Evolutionary conservation across 345 rosid genomes (phyloP).

Genomic region (Syzygium grande): DNA sequence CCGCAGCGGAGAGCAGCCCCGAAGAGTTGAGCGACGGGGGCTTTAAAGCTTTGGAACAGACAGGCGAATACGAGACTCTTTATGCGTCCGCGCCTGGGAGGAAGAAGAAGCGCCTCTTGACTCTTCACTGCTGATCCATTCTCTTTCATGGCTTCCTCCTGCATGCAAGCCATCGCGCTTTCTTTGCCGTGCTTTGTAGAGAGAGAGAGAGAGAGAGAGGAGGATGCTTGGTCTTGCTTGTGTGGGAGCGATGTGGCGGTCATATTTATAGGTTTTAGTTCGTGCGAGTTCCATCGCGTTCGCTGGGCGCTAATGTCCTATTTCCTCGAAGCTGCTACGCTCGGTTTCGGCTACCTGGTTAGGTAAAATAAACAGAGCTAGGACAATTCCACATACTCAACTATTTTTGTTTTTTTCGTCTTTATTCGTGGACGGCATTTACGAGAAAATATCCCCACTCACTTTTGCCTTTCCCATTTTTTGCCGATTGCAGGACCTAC

Average conservation of each 20-base stretch:
- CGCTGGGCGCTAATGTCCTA: background rate
- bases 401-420: too few species aligned
- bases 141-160: background rate
- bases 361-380: background rate
- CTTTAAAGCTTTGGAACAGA: background rate
- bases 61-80: background rate
- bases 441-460: too few species aligned
- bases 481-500: accelerated
- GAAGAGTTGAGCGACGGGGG: background rate
- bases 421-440: too few species aligned
- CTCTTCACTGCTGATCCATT: background rate
- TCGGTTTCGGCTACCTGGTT: background rate
- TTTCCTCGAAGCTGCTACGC: background rate
- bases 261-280: background rate
- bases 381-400: background rate
- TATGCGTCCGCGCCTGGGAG: background rate
- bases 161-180: background rate
- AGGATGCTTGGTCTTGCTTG: background rate
- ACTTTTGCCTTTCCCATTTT: too few species aligned
- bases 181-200: background rate
- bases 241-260: background rate
- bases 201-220: background rate
- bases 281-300: background rate
- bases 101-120: background rate
- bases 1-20: background rate